Conservation (phyloP, 1,284 basidiomycete species). For the Cutaneotrichosporon spelunceum region DNA sequence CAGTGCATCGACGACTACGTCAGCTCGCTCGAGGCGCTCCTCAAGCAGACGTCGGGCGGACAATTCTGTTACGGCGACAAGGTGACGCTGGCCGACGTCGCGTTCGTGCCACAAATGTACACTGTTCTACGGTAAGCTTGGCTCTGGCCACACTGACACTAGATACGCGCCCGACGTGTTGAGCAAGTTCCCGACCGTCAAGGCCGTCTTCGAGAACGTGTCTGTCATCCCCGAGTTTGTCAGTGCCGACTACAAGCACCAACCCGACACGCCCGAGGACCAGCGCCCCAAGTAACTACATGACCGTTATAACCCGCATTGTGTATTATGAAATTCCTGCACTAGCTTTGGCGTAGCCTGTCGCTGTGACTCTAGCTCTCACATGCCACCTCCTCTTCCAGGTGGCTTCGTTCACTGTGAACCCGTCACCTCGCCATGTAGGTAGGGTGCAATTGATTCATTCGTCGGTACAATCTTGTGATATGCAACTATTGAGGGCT, state of each 20-base stretch:
- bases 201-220: conserved; percentile 12
- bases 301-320: not conserved
- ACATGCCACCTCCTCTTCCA: no score
- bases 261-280: conserved; percentile 21
- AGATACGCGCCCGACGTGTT: conserved; percentile 6
- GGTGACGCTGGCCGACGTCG: conserved; percentile 20
- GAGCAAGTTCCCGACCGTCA: conserved; percentile 11
- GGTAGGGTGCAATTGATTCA: no score
- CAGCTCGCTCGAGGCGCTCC: conserved; percentile 16
- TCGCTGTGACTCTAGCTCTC: no score
- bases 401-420: no score
- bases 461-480: not conserved
- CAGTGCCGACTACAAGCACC: conserved; percentile 23
- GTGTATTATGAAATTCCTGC: no score
- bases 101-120: conserved; percentile 21
- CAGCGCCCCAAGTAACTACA: not conserved
- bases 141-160: not conserved
- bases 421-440: no score
- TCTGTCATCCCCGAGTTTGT: conserved; percentile 22
- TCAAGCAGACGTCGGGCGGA: conserved; percentile 8
- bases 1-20: conserved; percentile 6
- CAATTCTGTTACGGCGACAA: conserved; percentile 22
- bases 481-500: not conserved
- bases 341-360: no score
- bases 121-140: conserved; percentile 15